Evolutionary conservation across 2,329 filamentous ascomycete genomes (phyloP).

Genomic region (Fusarium kyushuense): DNA sequence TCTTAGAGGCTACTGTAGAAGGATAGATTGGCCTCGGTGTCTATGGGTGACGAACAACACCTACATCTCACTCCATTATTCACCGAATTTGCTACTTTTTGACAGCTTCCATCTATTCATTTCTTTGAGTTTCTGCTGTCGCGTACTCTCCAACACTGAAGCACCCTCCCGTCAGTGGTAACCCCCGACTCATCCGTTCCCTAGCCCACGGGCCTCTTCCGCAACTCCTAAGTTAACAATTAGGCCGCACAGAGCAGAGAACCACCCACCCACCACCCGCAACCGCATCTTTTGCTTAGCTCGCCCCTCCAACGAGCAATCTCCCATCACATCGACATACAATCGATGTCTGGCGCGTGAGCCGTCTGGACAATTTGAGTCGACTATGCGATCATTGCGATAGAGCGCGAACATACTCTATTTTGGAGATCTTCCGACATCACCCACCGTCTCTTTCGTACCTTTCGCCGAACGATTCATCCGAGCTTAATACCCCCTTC

Average conservation of each 20-base stretch:
- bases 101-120: not conserved
- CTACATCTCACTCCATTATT: slow-evolving; percentile 38
- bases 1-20: slow-evolving; percentile 24
- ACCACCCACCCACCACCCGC: slow-evolving; percentile 41
- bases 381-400: slow-evolving; percentile 52
- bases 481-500: slow-evolving; percentile 28
- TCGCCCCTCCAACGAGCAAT: slow-evolving; percentile 47
- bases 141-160: slow-evolving; percentile 9
- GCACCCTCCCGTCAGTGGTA: slow-evolving; percentile 9
- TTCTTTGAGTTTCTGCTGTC: not conserved
- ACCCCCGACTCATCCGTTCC: slow-evolving; percentile 34
- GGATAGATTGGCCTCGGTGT: slow-evolving; percentile 19
- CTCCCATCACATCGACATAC: slow-evolving; percentile 43
- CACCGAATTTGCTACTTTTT: slow-evolving; percentile 15
- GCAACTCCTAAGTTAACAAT: slow-evolving; percentile 39
- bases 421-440: slow-evolving; percentile 41
- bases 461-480: slow-evolving; percentile 22
- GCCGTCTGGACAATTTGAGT: slow-evolving; percentile 42
- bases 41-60: slow-evolving; percentile 33
- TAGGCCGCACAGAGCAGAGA: slow-evolving; percentile 35
- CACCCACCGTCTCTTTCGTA: slow-evolving; percentile 9
- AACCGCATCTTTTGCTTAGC: slow-evolving; percentile 43
- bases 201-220: slow-evolving; percentile 40
- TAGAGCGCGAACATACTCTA: slow-evolving; percentile 43
- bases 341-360: slow-evolving; percentile 48